phyloP scores from a whole-genome alignment of 2,329 filamentous ascomycete species.

The Aspergillus viridinutans region DNA sequence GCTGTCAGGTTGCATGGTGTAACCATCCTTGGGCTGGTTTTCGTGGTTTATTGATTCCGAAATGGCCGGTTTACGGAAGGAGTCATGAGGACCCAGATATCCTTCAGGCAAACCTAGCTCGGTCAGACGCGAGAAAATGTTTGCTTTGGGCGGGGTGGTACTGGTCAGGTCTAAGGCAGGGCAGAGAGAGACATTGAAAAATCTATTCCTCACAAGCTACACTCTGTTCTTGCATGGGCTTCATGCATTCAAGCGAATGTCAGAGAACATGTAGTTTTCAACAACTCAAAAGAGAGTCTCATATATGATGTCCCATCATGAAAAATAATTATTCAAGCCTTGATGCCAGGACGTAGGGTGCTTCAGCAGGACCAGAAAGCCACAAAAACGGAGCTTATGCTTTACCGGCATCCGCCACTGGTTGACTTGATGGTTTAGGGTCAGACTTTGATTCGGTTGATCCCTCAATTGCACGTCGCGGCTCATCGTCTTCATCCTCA shows the following conservation, averaged over 20 bases:
- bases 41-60: background rate
- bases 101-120: background rate
- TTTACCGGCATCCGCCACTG: slow-evolving; percentile 3
- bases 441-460: slow-evolving; percentile 18
- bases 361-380: background rate
- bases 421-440: background rate
- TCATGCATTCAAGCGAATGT: background rate
- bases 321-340: background rate
- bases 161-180: background rate
- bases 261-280: background rate
- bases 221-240: background rate
- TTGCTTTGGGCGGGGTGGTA: background rate
- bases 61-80: background rate
- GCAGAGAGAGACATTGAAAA: background rate
- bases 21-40: background rate
- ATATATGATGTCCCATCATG: background rate
- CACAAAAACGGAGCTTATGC: slow-evolving; percentile 1
- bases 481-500: slow-evolving; percentile 31
- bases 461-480: slow-evolving; percentile 30
- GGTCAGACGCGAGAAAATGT: background rate
- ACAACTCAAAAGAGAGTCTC: background rate
- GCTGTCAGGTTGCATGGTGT: background rate
- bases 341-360: background rate
- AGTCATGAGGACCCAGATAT: background rate
- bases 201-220: background rate